These are phyloP conservation scores for Xerocomellus intermedius DNA, from an alignment of 768 basidiomycete species.

Conservation along the genomic window DNA sequence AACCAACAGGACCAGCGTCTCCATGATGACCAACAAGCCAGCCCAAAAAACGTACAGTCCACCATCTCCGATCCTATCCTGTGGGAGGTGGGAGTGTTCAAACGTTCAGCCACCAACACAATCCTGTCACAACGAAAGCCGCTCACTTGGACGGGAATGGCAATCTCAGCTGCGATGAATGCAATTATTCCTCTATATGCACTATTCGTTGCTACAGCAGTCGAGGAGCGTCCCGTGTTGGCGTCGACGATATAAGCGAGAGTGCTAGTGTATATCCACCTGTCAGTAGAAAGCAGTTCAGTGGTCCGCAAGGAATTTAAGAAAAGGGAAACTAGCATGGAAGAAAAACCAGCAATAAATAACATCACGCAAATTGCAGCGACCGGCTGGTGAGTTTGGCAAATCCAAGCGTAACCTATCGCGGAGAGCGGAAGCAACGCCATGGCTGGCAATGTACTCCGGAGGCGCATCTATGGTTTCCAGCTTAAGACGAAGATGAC, in stretches of 20 bases:
- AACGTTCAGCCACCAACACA: neutral
- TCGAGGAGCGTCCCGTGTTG: constrained; percentile 77
- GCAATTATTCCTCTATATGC: constrained; percentile 68
- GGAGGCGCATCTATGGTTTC: constrained; percentile 62
- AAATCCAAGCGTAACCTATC: constrained; percentile 75
- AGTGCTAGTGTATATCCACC: constrained; percentile 61
- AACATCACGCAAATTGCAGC: constrained; percentile 69
- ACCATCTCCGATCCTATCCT: constrained; percentile 30
- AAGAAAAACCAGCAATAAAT: constrained; percentile 68
- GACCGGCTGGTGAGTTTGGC: constrained; percentile 59
- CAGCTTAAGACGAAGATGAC: neutral
- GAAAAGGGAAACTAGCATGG: constrained; percentile 27
- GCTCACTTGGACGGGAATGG: constrained; percentile 62
- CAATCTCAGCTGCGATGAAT: constrained; percentile 71
- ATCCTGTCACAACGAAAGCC: neutral
- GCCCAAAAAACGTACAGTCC: constrained; percentile 41
- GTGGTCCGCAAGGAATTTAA: neutral
- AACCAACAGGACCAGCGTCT: constrained; percentile 55
- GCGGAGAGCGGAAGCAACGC: constrained; percentile 52
- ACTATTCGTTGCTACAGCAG: constrained; percentile 74
- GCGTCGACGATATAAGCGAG: constrained; percentile 87
- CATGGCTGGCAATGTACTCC: constrained; percentile 59
- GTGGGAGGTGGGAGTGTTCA: neutral
- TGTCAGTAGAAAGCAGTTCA: constrained; percentile 15
- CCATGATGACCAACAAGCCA: constrained; percentile 51